Conservation (phyloP, 176 grass and related monocot genomes). For the Rhynchospora pubera region DNA sequence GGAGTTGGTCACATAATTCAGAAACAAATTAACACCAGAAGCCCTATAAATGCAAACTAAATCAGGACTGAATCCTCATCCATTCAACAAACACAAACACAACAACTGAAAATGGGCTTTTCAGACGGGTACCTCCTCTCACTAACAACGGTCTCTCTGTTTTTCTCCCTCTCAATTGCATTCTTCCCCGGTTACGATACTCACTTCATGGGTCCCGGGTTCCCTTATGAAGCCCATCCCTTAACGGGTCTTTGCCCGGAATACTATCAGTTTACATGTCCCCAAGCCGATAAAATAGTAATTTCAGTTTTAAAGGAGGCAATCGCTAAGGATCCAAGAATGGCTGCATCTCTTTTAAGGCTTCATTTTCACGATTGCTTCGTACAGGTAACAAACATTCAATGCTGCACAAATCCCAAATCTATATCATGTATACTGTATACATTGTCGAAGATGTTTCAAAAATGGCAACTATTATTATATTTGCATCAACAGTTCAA, state of each 20-base stretch:
- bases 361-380: conserved; percentile 77
- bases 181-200: conserved; percentile 7
- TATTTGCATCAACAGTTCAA: neutral
- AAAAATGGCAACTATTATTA: neutral
- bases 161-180: conserved; percentile 32
- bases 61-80: neutral
- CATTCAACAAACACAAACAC: conserved; percentile 4
- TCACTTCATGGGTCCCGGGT: conserved; percentile 30
- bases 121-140: conserved; percentile 35
- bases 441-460: neutral
- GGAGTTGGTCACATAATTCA: conserved; percentile 20
- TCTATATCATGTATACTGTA: neutral
- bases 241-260: conserved; percentile 35
- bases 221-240: conserved; percentile 25
- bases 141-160: conserved; percentile 27
- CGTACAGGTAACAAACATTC: conserved; percentile 49
- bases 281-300: conserved; percentile 58
- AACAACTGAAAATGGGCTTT: conserved; percentile 38
- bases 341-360: conserved; percentile 65
- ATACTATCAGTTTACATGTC: conserved; percentile 65
- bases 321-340: conserved; percentile 43
- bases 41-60: conserved; percentile 15
- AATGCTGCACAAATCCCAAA: neutral
- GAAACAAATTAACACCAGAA: neutral
- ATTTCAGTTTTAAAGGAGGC: conserved; percentile 52